Evolutionary conservation across 768 basidiomycete genomes (phyloP), one percentile per base, ranked within the genome.

Genomic region (Rhizopogon sp.): DNA sequence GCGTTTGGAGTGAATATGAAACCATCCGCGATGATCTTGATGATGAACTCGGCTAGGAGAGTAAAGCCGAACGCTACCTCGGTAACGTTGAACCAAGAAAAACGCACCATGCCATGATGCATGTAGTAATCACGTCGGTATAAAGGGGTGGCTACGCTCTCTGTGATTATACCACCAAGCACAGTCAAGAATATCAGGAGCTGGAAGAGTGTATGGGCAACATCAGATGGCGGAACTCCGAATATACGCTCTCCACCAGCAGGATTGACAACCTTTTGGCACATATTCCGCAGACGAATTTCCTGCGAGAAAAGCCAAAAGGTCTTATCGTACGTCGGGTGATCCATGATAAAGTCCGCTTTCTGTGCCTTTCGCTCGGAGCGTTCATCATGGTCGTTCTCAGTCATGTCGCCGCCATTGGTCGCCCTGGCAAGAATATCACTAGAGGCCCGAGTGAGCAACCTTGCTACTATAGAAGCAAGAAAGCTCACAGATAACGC

Each of bases 11-110:
- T 86, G 72, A 94, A 93, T 13, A 88, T 64, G 68, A 96, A 88
- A 0, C 96, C 96, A 64, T 98, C 96, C 1, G 96, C 96, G 45
- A 93, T 74, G 66, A 94, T 72, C 71, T 98, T 98, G 83, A 97
- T 84, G 58, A 87, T 52, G 62, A 94, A 93, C 65, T 98, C 96
- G 54, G 85, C 59, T 43, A 95, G 72, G 20, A 96, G 83, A 5
- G 78, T 71, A 59, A 87, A 71, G 0, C 86, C 87, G 55, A 97
- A 87, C 0, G 79, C 72, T 0, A 80, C 74, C 65, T 97, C 93
- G 3, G 85, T 80, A 51, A 95, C 72, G 64, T 90, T 88, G 69
- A 93, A 98, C 96, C 96, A 98, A 3, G 90, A 79, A 3, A 76
- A 78, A 6, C 87, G 81, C n/a, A 76, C 62, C 28, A 72, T 64